These are phyloP conservation scores for Paracoccidioides lutzii DNA, from an alignment of 2,329 filamentous ascomycete species.

Conservation along the genomic window DNA sequence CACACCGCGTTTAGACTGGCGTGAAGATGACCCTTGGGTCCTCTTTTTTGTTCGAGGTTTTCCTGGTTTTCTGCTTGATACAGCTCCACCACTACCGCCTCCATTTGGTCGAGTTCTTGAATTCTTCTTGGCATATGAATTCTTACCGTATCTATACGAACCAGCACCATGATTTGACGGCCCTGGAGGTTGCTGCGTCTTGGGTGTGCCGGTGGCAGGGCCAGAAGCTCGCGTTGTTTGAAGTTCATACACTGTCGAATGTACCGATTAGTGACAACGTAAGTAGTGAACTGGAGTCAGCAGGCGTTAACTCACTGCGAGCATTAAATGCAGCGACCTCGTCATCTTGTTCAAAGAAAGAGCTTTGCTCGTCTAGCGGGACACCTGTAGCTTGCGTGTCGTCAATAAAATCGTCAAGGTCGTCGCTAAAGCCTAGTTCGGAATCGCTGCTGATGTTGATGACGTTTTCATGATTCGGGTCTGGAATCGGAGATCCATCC, in stretches of 20 bases:
- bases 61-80: slow-evolving; percentile 8
- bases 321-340: slow-evolving; percentile 12
- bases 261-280: neutral
- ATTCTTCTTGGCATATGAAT: neutral
- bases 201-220: neutral
- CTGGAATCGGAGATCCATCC: slow-evolving; percentile 34
- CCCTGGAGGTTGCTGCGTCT: neutral
- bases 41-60: slow-evolving; percentile 7
- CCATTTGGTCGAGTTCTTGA: slow-evolving; percentile 1
- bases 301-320: slow-evolving; percentile 10
- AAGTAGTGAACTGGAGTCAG: neutral
- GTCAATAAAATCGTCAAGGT: slow-evolving; percentile 3
- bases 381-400: neutral
- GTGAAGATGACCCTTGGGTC: slow-evolving; percentile 3
- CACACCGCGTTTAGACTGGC: slow-evolving; percentile 7
- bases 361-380: slow-evolving; percentile 10
- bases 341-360: slow-evolving; percentile 13
- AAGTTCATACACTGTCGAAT: slow-evolving; percentile 10
- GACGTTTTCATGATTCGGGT: slow-evolving; percentile 35
- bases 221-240: slow-evolving; percentile 7
- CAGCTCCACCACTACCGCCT: slow-evolving; percentile 3
- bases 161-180: slow-evolving; percentile 1
- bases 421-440: slow-evolving; percentile 15
- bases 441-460: slow-evolving; percentile 34
- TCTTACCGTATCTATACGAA: neutral